phyloP scores from a whole-genome alignment of 768 basidiomycete species.

The Termitomyces sp. region DNA sequence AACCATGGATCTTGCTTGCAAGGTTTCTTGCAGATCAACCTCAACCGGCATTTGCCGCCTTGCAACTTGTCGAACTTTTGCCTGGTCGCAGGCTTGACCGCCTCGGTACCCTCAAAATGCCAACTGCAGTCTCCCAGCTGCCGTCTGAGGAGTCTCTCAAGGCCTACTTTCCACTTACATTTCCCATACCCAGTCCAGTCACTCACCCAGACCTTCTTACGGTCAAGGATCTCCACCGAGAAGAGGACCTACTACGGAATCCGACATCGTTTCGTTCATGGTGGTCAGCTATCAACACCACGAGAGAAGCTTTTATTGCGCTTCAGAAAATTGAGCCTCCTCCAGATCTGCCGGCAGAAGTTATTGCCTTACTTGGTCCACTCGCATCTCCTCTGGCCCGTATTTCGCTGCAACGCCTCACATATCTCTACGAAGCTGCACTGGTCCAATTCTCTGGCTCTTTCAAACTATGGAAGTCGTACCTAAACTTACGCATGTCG shows the following conservation, averaged over 20 bases:
- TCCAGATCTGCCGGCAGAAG: conserved; percentile 42
- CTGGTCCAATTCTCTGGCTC: conserved; percentile 81
- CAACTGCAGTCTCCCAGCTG: conserved; percentile 46
- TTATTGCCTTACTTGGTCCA: conserved; percentile 65
- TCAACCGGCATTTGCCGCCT: conserved; percentile 1
- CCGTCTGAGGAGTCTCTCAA: conserved; percentile 42
- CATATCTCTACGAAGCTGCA: conserved; percentile 93
- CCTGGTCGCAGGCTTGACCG: background rate
- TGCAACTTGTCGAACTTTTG: conserved; percentile 1
- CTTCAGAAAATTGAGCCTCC: conserved; percentile 53
- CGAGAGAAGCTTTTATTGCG: conserved; percentile 59
- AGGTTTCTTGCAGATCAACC: conserved; percentile 8
- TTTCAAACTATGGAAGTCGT: conserved; percentile 96
- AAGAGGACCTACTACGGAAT: conserved; percentile 92
- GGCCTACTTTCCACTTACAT: conserved; percentile 75
- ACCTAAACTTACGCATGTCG: conserved; percentile 75
- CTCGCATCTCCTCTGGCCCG: conserved; percentile 71
- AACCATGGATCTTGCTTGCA: conserved; percentile 8
- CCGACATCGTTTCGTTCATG: conserved; percentile 89
- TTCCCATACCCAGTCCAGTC: conserved; percentile 76
- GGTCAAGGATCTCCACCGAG: conserved; percentile 73
- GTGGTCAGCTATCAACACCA: conserved; percentile 80
- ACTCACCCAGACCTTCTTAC: conserved; percentile 75
- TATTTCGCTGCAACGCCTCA: conserved; percentile 74
- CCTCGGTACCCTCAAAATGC: conserved; percentile 35